Conservation (phyloP, 371 early-diverging fungal genomes). For the Quaeritorhiza haematococci region DNA sequence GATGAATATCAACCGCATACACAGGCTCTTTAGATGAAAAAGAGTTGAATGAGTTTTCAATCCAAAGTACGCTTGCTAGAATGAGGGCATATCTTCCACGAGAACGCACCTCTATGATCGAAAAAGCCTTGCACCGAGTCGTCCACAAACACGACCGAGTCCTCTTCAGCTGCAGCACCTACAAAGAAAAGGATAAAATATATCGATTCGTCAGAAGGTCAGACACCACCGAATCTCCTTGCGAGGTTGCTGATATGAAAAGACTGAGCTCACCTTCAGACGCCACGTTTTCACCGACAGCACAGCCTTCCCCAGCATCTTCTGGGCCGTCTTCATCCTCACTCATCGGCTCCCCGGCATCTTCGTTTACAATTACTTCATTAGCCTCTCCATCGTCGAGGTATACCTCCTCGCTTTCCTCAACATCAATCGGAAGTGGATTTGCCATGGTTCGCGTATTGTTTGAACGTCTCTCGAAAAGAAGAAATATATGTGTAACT, state of each 20-base stretch:
- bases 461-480: too few species aligned
- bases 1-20: constrained; percentile 81
- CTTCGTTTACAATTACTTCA: constrained; percentile 21
- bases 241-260: constrained; percentile 8
- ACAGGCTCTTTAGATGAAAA: constrained; percentile 66
- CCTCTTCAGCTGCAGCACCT: constrained; percentile 5
- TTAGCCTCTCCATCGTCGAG: constrained; percentile 38
- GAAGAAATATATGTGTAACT: too few species aligned
- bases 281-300: neutral
- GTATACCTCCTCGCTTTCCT: constrained; percentile 53
- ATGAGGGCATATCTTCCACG: neutral
- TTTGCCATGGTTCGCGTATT: too few species aligned
- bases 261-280: neutral
- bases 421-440: too few species aligned
- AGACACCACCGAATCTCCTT: neutral
- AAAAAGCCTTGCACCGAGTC: constrained; percentile 93
- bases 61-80: neutral
- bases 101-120: constrained; percentile 65
- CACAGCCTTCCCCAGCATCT: too few species aligned
- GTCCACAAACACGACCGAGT: constrained; percentile 57
- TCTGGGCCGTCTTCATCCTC: constrained; percentile 27
- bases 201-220: too few species aligned
- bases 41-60: neutral
- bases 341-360: constrained; percentile 12
- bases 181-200: too few species aligned